phyloP scores from a whole-genome alignment of 768 basidiomycete genomes.

The Tricholomella constricta region DNA sequence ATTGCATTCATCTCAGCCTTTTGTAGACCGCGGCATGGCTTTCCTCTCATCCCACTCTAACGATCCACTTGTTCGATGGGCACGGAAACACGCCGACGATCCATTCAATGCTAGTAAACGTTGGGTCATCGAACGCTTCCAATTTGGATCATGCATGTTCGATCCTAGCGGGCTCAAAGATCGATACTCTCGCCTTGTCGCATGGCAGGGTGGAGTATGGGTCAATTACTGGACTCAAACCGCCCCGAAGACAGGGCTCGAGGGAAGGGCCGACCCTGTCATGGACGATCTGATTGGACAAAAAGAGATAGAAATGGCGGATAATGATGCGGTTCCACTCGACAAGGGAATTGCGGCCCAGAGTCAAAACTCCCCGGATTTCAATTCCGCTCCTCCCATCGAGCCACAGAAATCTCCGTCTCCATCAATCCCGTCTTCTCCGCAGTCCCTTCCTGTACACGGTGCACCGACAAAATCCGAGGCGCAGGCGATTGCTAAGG shows the following conservation, averaged over 20 bases:
- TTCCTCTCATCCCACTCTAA: slow-evolving; percentile 44
- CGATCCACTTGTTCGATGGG: slow-evolving; percentile 48
- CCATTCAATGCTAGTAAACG: slow-evolving; percentile 50
- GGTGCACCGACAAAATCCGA: slow-evolving; percentile 17
- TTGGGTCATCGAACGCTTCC: slow-evolving; percentile 56
- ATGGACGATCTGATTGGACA: slow-evolving; percentile 12
- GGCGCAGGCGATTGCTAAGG: slow-evolving; percentile 10
- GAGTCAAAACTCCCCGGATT: background rate
- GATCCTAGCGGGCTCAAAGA: slow-evolving; percentile 50
- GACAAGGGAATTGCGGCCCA: slow-evolving; percentile 23
- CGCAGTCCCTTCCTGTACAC: slow-evolving; percentile 8
- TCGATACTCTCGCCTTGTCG: slow-evolving; percentile 49
- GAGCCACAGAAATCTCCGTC: background rate
- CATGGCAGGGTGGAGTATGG: slow-evolving; percentile 56
- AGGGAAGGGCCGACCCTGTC: slow-evolving; percentile 1
- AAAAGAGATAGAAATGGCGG: slow-evolving; percentile 11
- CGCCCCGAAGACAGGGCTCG: slow-evolving; percentile 13
- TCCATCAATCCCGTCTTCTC: background rate
- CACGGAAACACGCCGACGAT: slow-evolving; percentile 54
- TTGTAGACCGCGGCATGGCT: slow-evolving; percentile 36
- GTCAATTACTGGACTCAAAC: slow-evolving; percentile 65
- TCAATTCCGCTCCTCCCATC: no score
- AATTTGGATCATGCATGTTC: slow-evolving; percentile 62
- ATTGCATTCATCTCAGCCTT: slow-evolving; percentile 18
- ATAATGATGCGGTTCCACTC: slow-evolving; percentile 20